Base-by-base conservation (phyloP, 2,329 filamentous ascomycete species). In the Epichloe elymi region DNA sequence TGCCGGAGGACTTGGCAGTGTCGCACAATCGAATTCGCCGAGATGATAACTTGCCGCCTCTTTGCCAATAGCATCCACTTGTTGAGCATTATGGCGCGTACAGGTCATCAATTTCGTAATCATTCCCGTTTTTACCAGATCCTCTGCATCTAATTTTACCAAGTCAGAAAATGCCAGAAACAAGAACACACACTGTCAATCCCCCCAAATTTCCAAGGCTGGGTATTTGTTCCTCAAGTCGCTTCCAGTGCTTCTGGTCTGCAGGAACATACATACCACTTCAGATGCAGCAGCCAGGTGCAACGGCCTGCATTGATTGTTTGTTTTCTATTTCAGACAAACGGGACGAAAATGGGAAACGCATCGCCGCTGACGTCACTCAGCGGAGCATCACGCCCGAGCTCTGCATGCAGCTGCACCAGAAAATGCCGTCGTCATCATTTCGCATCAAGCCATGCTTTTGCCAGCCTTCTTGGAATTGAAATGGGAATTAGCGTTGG, bases 241-340 rank as follows among this genome's bases (percentile, higher is more conserved):
- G 76, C 47, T 73, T 68, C 76, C 80, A 86, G 65, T 86, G 83
- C 55, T 73, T 70, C 53, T 76, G 67, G 52, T 83, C 78, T 38
- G 75, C 76, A 3, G 82, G 80, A 5, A 82, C 26, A 8, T 3
- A 3, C 76, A 59, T 87, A 82, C 84, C 84, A 88, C 69, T 88
- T 84, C 60, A 86, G 87, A 14, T 74, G 79, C 66, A 88, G 82
- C 64, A 87, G 74, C 67, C 26, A 8, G 26, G 26, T 8, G 26
- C 7, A 26, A 26, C 26, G 23, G 23, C 23, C 6, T 26, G 23
- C 23, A 26, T 26, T 26, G 23, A 26, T 26, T 26, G 23, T 26
- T 7, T 7, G 6, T 7, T 26, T 26, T 26, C 23, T 26, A 7
- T 7, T 26, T 7, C 2, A 26, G 26, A 26, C 26, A 26, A 26